Evolutionary conservation across 2,329 filamentous ascomycete species (phyloP).

Genomic region (Aspergillus viridinutans): DNA sequence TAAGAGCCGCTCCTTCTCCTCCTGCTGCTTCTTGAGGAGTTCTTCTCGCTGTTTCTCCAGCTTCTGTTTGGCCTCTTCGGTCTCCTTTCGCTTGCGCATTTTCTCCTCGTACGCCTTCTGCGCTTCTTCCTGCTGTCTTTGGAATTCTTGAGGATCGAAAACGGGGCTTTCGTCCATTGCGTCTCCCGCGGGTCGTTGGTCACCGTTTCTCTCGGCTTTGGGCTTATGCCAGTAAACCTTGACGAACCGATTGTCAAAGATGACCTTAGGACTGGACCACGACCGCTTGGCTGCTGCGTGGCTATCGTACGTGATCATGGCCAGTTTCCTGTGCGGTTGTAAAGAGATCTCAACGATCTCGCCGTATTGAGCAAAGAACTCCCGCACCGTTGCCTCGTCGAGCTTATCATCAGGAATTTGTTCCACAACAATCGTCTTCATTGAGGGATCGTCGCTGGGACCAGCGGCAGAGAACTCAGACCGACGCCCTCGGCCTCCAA

Average conservation of each 20-base stretch:
- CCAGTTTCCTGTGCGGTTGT: slow-evolving; percentile 51
- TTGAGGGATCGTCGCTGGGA: slow-evolving; percentile 49
- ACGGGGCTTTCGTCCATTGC: slow-evolving; percentile 38
- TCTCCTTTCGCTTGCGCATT: slow-evolving; percentile 49
- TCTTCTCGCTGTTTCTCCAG: slow-evolving; percentile 51
- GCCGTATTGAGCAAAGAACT: slow-evolving; percentile 58
- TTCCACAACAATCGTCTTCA: slow-evolving; percentile 57
- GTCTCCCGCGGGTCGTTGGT: slow-evolving; percentile 18
- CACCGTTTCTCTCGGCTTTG: slow-evolving; percentile 28
- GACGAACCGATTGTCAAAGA: slow-evolving; percentile 62
- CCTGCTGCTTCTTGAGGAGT: slow-evolving; percentile 51
- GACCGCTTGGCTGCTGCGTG: slow-evolving; percentile 51
- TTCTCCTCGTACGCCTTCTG: slow-evolving; percentile 56
- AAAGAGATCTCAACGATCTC: slow-evolving; percentile 52
- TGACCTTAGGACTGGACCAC: slow-evolving; percentile 57
- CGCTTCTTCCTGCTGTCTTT: slow-evolving; percentile 53
- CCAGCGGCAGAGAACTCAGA: slow-evolving; percentile 53
- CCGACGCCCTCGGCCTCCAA: slow-evolving; percentile 39
- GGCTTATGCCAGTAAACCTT: slow-evolving; percentile 61
- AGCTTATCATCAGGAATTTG: slow-evolving; percentile 58
- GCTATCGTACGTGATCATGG: slow-evolving; percentile 52
- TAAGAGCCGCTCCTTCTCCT: slow-evolving; percentile 49
- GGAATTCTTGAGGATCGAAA: slow-evolving; percentile 52
- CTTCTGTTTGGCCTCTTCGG: slow-evolving; percentile 47
- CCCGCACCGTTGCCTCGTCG: slow-evolving; percentile 49